Evolutionary conservation across 176 grass and related monocot species (phyloP).

Genomic region (Eragrostis nindensis): DNA sequence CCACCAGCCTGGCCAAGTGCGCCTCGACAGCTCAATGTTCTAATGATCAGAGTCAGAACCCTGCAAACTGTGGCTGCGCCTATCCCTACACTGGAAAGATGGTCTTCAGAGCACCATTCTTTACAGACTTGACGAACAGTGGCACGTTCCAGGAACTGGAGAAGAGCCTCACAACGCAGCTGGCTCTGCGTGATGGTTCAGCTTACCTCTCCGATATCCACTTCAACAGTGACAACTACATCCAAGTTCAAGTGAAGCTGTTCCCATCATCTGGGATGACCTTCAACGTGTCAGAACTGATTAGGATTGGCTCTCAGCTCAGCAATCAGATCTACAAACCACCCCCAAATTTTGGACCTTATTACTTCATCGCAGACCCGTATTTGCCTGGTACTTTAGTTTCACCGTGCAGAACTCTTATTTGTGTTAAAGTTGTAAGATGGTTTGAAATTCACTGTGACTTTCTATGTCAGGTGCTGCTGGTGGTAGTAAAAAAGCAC

Average conservation of each 20-base stretch:
- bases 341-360: conserved; percentile 56
- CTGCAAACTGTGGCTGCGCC: conserved; percentile 65
- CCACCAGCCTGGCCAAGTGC: conserved; percentile 60
- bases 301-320: conserved; percentile 47
- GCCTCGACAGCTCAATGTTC: conserved; percentile 25
- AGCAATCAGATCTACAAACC: conserved; percentile 63
- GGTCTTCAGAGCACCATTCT: conserved; percentile 70
- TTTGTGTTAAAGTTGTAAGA: neutral
- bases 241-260: conserved; percentile 56
- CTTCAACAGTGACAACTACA: conserved; percentile 61
- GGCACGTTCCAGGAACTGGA: conserved; percentile 56
- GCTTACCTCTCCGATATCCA: conserved; percentile 44
- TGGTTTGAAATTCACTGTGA: conserved; percentile 27
- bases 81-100: conserved; percentile 71
- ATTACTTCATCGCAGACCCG: conserved; percentile 54
- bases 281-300: conserved; percentile 59
- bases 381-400: conserved; percentile 56
- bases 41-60: conserved; percentile 47
- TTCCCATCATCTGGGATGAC: conserved; percentile 53
- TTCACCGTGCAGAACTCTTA: neutral
- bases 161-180: conserved; percentile 29
- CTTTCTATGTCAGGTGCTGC: conserved; percentile 42
- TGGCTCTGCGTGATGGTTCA: conserved; percentile 33
- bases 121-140: conserved; percentile 51
- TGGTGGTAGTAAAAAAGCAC: conserved; percentile 34